These are phyloP conservation scores for Buddleja alternifolia DNA, from an alignment of 257 asterid genomes.

Conservation along the genomic window DNA sequence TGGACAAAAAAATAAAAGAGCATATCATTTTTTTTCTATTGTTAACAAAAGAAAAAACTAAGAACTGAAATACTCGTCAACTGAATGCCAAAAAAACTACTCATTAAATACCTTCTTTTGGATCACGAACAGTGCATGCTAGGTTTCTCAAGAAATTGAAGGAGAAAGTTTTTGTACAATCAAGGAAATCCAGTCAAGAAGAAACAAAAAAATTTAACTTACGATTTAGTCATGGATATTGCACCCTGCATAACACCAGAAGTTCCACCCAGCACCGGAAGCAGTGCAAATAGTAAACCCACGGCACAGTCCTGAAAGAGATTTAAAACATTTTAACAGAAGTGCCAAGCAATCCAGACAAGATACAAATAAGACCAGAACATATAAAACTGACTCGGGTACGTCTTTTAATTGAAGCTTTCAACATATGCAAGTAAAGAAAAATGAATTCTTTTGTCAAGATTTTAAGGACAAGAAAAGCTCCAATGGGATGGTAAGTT, in stretches of 20 bases:
- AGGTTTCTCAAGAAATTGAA: conserved; percentile 8
- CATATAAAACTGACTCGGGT: conserved; percentile 9
- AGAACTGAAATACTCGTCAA: background rate
- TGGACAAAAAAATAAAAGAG: too few species aligned
- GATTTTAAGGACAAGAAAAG: background rate
- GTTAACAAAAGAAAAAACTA: too few species aligned
- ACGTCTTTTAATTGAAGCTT: conserved; percentile 3
- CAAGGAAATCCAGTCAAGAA: conserved; percentile 4
- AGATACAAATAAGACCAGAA: conserved; percentile 8
- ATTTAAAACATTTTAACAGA: conserved; percentile 13
- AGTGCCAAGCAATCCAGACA: conserved; percentile 14
- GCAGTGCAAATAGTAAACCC: conserved; percentile 94
- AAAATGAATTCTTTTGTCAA: background rate
- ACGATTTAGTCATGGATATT: conserved; percentile 97
- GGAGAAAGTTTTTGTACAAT: conserved; percentile 16
- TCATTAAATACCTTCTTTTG: background rate
- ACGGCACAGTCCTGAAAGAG: conserved; percentile 94
- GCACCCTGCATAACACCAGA: conserved; percentile 92
- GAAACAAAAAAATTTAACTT: conserved; percentile 39
- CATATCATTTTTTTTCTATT: background rate
- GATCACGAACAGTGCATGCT: conserved; percentile 1
- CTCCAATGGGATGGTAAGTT: background rate
- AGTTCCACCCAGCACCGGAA: conserved; percentile 98
- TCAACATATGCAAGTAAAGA: conserved; percentile 24
- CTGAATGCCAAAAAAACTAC: background rate